These are phyloP conservation scores for Echites panduratus DNA, from an alignment of 257 asterid species.

Conservation along the genomic window DNA sequence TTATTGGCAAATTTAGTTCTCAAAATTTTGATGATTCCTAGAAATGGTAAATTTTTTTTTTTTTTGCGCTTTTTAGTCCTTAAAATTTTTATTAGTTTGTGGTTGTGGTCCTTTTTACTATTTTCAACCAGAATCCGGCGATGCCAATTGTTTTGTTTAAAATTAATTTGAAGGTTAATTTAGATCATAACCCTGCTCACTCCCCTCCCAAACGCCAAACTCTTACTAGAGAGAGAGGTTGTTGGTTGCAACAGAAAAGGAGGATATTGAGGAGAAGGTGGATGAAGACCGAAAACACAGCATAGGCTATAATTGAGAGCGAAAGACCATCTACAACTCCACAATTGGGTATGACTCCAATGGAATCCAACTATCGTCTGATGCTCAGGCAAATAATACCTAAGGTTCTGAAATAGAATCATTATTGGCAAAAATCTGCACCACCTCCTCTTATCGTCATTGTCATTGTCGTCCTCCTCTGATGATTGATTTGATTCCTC, in stretches of 20 bases:
- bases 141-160: no score
- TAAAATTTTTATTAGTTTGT: no score
- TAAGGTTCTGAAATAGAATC: slow-evolving; percentile 20
- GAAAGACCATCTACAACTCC: slow-evolving; percentile 83
- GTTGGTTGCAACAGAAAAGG: slow-evolving; percentile 39
- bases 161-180: no score
- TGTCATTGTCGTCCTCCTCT: neutral
- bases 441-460: neutral
- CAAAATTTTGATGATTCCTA: no score
- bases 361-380: slow-evolving; percentile 72
- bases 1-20: no score
- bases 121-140: no score
- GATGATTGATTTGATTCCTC: neutral
- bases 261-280: slow-evolving; percentile 44
- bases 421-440: slow-evolving; percentile 15
- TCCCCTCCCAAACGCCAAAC: no score
- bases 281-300: slow-evolving; percentile 40
- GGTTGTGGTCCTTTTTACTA: no score
- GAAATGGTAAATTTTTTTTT: no score
- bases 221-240: slow-evolving; percentile 38
- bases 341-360: slow-evolving; percentile 60
- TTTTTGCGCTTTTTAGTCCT: no score
- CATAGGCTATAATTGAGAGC: slow-evolving; percentile 54
- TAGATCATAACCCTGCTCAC: no score
- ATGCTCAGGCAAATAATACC: slow-evolving; percentile 69